A percentile compares a stretch with the other conserved stretches of the same genome.
phyloP scores from a whole-genome alignment of 2,329 filamentous ascomycete genomes.

The Berkeleyomyces basicola region DNA sequence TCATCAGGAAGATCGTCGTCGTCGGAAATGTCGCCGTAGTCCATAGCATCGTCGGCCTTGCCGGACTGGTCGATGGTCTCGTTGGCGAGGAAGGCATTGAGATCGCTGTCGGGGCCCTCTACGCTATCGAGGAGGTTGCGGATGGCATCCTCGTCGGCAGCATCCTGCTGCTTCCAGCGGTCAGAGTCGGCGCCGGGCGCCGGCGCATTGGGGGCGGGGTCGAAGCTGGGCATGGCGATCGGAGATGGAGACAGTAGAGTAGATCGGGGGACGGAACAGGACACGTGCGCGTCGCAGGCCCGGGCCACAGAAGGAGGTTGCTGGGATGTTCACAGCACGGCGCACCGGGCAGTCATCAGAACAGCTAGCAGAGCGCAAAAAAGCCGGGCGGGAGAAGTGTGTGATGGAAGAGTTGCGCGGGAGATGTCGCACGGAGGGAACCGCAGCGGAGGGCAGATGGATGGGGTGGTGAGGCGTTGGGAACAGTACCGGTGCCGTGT shows the following conservation, averaged over 20 bases:
- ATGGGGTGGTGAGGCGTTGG: too few species aligned
- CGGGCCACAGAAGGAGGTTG: not conserved
- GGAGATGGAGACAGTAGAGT: not conserved
- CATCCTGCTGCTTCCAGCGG: constrained; percentile 28
- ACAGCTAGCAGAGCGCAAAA: too few species aligned
- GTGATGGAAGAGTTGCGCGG: too few species aligned
- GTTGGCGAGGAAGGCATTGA: constrained; percentile 24
- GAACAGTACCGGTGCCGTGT: too few species aligned
- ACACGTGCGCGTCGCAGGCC: not conserved
- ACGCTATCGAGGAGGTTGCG: constrained; percentile 28
- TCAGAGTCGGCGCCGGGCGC: constrained; percentile 21
- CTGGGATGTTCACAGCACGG: too few species aligned
- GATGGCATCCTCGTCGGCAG: constrained; percentile 33
- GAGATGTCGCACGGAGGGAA: too few species aligned
- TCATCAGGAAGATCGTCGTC: constrained; percentile 70
- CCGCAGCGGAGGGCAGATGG: too few species aligned
- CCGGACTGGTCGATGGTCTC: constrained; percentile 45
- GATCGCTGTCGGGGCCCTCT: constrained; percentile 23
- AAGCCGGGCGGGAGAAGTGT: too few species aligned
- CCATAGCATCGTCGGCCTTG: constrained; percentile 84
- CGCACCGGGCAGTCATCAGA: too few species aligned
- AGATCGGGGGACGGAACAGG: not conserved
- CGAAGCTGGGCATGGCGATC: not conserved
- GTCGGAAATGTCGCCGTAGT: constrained; percentile 82
- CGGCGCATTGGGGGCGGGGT: constrained; percentile 14